Percentiles rank a stretch among this genome's conserved stretches.
Conservation (phyloP, 108 stramenopile species). For the Cyclotella kingstonii region DNA sequence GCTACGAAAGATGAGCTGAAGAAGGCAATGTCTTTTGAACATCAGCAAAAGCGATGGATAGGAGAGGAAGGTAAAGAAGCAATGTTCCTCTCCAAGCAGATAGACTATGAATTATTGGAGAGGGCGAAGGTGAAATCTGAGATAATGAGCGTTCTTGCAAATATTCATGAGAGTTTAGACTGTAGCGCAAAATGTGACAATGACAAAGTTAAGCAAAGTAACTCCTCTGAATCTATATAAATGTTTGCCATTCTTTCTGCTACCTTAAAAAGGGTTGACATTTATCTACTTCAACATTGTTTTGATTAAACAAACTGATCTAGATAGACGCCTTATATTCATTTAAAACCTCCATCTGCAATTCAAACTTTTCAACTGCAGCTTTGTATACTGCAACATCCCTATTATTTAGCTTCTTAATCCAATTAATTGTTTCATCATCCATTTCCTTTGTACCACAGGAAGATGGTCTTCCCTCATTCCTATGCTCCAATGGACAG, state of each 20-base stretch:
- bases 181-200: too few species aligned
- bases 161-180: conserved; percentile 9
- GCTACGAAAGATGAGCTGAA: conserved; percentile 8
- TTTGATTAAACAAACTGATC: too few species aligned
- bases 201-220: too few species aligned
- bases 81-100: conserved; percentile 4
- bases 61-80: conserved; percentile 6
- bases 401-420: conserved; percentile 59
- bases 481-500: conserved; percentile 55
- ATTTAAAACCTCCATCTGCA: conserved; percentile 54
- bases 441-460: conserved; percentile 60
- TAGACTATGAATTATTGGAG: conserved; percentile 13
- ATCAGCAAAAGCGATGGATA: conserved; percentile 1
- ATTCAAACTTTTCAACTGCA: conserved; percentile 57
- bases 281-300: too few species aligned
- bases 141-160: conserved; percentile 10
- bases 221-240: too few species aligned
- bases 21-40: background rate
- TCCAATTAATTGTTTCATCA: conserved; percentile 53
- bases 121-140: conserved; percentile 13
- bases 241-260: too few species aligned
- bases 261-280: too few species aligned
- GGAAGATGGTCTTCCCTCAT: conserved; percentile 51
- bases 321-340: conserved; percentile 32
- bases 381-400: conserved; percentile 73